phyloP scores from a whole-genome alignment of 176 grass and related monocot genomes.

The Echinochloa phyllopogon region DNA sequence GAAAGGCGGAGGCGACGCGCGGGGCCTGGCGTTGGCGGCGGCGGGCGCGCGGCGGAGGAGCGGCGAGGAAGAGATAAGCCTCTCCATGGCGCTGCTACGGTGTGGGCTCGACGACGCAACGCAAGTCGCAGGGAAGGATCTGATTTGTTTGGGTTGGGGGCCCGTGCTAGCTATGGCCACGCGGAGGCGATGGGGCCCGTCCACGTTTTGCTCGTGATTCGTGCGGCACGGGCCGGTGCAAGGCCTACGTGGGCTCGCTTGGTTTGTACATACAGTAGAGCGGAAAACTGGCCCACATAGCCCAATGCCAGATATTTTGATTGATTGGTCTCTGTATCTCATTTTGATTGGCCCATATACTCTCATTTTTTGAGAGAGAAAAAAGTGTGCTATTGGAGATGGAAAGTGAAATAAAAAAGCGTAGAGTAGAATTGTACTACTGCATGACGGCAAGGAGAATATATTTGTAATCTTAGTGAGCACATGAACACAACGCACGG shows the following conservation, averaged over 20 bases:
- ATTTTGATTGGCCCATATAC: too few relatives aligned
- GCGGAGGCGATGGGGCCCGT: background rate
- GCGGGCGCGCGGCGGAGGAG: slow-evolving; percentile 39
- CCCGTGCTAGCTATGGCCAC: background rate
- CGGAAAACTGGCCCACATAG: background rate
- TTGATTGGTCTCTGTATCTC: too few relatives aligned
- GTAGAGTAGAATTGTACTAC: too few relatives aligned
- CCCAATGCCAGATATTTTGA: too few relatives aligned
- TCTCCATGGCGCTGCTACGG: slow-evolving; percentile 58
- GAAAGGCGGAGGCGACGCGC: background rate
- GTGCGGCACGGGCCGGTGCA: accelerated
- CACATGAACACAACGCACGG: too few relatives aligned
- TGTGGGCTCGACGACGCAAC: background rate
- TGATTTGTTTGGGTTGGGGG: background rate
- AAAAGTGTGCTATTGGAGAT: too few relatives aligned
- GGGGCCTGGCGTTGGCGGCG: slow-evolving; percentile 29
- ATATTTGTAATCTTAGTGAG: too few relatives aligned
- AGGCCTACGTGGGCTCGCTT: background rate
- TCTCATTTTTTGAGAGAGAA: too few relatives aligned
- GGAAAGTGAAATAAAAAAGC: too few relatives aligned
- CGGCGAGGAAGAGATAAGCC: slow-evolving; percentile 81
- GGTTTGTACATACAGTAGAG: background rate
- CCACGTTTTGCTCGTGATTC: background rate
- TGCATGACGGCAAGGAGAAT: too few relatives aligned
- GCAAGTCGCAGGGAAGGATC: background rate